Evolutionary conservation across 2,329 filamentous ascomycete genomes (phyloP), one percentile per base, ranked within the genome.

Genomic region (Colletotrichum magnum): DNA sequence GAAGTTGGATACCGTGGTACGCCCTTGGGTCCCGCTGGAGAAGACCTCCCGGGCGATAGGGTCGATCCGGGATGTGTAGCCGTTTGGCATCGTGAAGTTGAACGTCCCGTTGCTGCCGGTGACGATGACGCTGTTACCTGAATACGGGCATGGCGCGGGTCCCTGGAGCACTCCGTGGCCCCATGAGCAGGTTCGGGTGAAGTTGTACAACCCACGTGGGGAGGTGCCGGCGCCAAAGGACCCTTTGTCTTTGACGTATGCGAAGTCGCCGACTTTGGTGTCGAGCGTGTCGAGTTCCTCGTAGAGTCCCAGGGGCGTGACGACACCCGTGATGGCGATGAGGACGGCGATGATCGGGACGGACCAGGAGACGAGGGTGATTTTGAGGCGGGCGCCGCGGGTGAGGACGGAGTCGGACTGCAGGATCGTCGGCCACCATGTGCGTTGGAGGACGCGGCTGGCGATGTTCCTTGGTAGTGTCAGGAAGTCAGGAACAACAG

Each of bases 281-380:
- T 74, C 65, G 0, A 61, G 59, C 1, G 74, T 74, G 1, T 75
- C 75, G 41, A 84, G 71, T 5, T 75, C 73, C n/a, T 85, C 79
- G 54, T 82, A 82, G 0, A 86, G 74, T 2, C 84, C 84, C 5
- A 86, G 74, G 0, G 84, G 84, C 0, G 84, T 85, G 3, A 85
- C 74, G 5, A 86, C 76, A n/a, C 82, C 79, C 2, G 84, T 78
- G 15, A 85, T 66, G 0, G 80, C 77, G 4, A 81, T 74, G 10
- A 84, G 60, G 18, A 78, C 32, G 4, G 79, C 61, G 1, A 78
- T 59, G 9, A 80, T 58, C 0, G 79, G 74, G 6, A 75, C 62
- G 15, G 64, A n/a, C 26, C 70, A 28, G 0, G 72, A 58, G 21
- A 73, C 63, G 15, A 72, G 54, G 10, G 58, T 45, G 41, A 76